Evolutionary conservation across 2,329 filamentous ascomycete genomes (phyloP), one percentile per base, ranked within the genome.

Genomic region (Rutstroemia sp.): DNA sequence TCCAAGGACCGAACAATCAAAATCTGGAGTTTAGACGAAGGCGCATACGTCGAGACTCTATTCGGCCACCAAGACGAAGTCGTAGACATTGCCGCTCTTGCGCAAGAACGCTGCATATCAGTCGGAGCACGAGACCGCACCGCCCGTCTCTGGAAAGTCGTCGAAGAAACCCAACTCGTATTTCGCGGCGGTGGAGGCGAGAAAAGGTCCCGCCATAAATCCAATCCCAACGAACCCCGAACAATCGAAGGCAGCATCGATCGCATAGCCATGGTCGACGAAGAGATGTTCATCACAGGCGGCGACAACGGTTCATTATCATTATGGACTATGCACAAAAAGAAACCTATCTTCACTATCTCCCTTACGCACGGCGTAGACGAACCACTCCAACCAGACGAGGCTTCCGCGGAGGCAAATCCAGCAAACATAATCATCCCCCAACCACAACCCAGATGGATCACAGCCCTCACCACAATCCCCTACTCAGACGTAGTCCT

Each of bases 11-110:
- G 94, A 44, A 96, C 92, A 2, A 87, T 99, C 69, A 97, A 97
- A 72, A 87, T 95, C 34, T 99, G 92, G 90, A 92, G 87, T 63
- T 76, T 96, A 45, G 88, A 96, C 64, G 91, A 95, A 70, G 79
- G 96, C 60, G 90, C 92, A 47, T 99, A 97, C 68, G 83, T 96
- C 30, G 94, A 99, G 72, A 97, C 92, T 0, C 78, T 99, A 0
- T 97, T 96, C 68, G 94, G 94, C 46, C 94, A 99, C 73, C 92
- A 96, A 69, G 92, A 97, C 69, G 81, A 89, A 61, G 88, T 97
- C 5, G 79, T 92, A 39, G 89, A 91, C 67, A 82, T 99, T 54
- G 88, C 89, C 61, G 87, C 89, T 21, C 79, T 95, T 60, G 85
- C 87, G 2, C 84, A 91, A 64, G 94, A 97, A 71, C 86, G 90